Conservation (phyloP, 108 stramenopile species). For the Fragilariopsis cylindrus region DNA sequence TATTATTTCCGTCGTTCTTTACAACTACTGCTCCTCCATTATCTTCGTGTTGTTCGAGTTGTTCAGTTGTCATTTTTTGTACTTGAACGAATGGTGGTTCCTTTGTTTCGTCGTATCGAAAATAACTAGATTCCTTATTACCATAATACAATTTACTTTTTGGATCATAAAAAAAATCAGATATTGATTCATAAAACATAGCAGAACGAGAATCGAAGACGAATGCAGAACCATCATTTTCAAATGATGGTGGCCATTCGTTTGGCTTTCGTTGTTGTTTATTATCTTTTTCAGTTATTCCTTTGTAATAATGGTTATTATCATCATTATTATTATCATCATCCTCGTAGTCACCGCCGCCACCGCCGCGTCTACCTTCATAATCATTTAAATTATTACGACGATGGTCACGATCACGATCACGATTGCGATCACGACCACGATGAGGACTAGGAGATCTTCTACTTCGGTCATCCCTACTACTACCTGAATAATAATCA, state of each 20-base stretch:
- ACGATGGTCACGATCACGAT: neutral
- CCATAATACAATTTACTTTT: slow-evolving; percentile 81
- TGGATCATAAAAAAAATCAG: slow-evolving; percentile 85
- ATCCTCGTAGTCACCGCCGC: neutral
- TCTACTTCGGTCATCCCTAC: too few relatives aligned
- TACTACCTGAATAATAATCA: too few relatives aligned
- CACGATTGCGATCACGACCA: neutral
- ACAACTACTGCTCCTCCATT: slow-evolving; percentile 12
- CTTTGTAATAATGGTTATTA: neutral
- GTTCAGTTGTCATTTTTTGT: slow-evolving; percentile 12
- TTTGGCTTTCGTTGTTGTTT: neutral
- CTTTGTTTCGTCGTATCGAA: slow-evolving; percentile 41
- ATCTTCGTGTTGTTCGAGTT: slow-evolving; percentile 2
- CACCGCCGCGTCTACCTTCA: neutral
- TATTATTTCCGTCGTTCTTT: slow-evolving; percentile 5
- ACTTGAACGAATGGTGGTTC: slow-evolving; percentile 38
- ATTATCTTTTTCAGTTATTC: neutral
- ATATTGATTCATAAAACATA: slow-evolving; percentile 80
- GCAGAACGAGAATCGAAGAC: slow-evolving; percentile 72
- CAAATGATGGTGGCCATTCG: slow-evolving; percentile 81
- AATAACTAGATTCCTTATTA: slow-evolving; percentile 62
- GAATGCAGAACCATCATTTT: slow-evolving; percentile 62
- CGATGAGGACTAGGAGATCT: neutral
- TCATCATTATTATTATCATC: slow-evolving; percentile 14
- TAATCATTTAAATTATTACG: neutral